A percentile compares a stretch with the other conserved stretches of the same genome.
Conservation (phyloP, 306 rosid species). For the Cicer chorassanicum region DNA sequence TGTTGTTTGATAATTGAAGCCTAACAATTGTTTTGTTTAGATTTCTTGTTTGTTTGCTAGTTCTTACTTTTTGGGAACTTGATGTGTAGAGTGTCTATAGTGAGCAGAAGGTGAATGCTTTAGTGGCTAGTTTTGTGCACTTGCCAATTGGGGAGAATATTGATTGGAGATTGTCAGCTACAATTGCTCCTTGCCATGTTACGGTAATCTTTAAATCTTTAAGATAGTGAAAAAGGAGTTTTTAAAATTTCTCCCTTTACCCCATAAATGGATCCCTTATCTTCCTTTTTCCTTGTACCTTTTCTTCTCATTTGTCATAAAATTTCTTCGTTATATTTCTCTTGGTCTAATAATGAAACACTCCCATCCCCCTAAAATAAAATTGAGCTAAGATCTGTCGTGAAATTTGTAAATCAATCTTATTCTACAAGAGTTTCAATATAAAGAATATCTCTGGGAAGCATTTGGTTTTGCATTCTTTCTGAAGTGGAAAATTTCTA, state of each 20-base stretch:
- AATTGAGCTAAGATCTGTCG: background rate
- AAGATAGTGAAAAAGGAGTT: constrained; percentile 33
- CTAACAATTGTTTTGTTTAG: background rate
- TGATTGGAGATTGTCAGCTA: constrained; percentile 95
- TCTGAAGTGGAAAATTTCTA: background rate
- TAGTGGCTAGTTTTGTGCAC: constrained; percentile 87
- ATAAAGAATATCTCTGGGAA: background rate
- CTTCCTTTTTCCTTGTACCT: background rate
- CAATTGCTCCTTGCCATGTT: constrained; percentile 92
- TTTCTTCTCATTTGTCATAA: constrained; percentile 4
- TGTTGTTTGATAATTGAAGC: constrained; percentile 15
- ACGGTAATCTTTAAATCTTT: constrained; percentile 65
- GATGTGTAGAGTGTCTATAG: constrained; percentile 79
- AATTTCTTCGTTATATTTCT: constrained; percentile 18
- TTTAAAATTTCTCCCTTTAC: background rate
- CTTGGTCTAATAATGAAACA: background rate
- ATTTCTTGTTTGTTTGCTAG: constrained; percentile 35
- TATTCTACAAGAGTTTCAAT: constrained; percentile 11
- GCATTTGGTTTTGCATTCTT: background rate
- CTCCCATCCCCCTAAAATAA: background rate
- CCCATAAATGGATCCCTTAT: background rate
- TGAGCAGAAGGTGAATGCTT: constrained; percentile 88
- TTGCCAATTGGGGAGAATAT: constrained; percentile 90
- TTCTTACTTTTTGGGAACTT: constrained; percentile 36
- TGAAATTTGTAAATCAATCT: background rate